Conservation (phyloP, 2,329 filamentous ascomycete species). For the Fusarium sp. region DNA sequence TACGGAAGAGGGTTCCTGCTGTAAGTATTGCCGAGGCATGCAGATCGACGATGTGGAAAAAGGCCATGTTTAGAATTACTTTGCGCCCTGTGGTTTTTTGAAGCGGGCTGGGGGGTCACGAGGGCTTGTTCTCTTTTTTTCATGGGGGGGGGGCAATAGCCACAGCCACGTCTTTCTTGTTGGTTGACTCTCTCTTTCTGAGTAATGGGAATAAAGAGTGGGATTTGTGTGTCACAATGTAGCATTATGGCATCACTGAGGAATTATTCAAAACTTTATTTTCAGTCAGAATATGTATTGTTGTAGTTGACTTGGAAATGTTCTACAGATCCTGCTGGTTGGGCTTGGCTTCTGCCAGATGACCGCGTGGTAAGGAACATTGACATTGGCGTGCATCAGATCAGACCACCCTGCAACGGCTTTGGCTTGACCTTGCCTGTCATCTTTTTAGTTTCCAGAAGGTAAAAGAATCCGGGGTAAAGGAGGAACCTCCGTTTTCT, state of each 20-base stretch:
- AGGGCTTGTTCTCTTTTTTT: slow-evolving; percentile 14
- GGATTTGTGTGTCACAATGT: slow-evolving; percentile 3
- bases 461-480: slow-evolving; percentile 21
- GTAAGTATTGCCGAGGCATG: slow-evolving; percentile 1
- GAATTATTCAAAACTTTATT: neutral
- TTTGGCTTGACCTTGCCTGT: slow-evolving; percentile 8
- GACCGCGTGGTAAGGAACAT: neutral
- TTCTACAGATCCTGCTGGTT: neutral
- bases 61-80: slow-evolving; percentile 28
- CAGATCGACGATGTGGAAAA: slow-evolving; percentile 17
- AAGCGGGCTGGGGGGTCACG: slow-evolving; percentile 14
- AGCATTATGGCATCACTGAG: slow-evolving; percentile 16
- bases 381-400: slow-evolving; percentile 19
- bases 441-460: slow-evolving; percentile 1
- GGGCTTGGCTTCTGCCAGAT: slow-evolving; percentile 16
- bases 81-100: slow-evolving; percentile 31
- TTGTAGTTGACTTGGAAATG: neutral
- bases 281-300: neutral
- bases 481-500: neutral
- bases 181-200: slow-evolving; percentile 13
- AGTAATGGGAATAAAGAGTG: slow-evolving; percentile 8
- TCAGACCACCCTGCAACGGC: slow-evolving; percentile 28
- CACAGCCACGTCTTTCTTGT: slow-evolving; percentile 5
- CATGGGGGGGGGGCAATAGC: neutral
- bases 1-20: neutral